Evolutionary conservation across 2,329 filamentous ascomycete species (phyloP), one percentile per base, ranked within the genome.

Genomic region (Knufia fluminis): DNA sequence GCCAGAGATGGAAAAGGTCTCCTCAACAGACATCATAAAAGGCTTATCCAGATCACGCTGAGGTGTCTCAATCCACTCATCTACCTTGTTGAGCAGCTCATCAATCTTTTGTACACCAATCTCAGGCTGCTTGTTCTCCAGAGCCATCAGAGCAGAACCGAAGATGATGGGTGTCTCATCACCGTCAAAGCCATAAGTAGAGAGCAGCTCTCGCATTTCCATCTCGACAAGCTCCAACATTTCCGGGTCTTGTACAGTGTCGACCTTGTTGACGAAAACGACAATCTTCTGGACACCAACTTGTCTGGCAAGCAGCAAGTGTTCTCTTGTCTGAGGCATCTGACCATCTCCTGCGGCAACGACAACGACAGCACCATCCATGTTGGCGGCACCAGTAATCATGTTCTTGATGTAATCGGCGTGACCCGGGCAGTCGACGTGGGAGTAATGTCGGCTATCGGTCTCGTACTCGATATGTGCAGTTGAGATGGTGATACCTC

Each of bases 391-490:
- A 82, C 92, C 92, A 60, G 92, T 98, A 71, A 98, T 98, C 92
- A 98, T 98, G 84, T 98, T 98, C 82, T 98, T 98, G 78, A 98
- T 97, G 79, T 98, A 98, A 88, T 98, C 92, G 73, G 92, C 92
- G 84, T 98, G 92, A 73, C 92, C 92, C 52, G 92, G 92, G 74
- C 92, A 98, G 80, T 98, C 92, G 76, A 98, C 92, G 80, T 98
- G 92, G 64, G 92, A 92, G 75, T 98, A 98, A 77, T 98, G 92
- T 66, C 92, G 85, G 67, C 77, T 78, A 0, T 95, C 87, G 69
- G 92, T 98, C 62, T 87, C 75, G 78, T 97, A 98, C 77, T 98
- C 92, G 74, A 98, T 94, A 75, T 98, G 92, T 60, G 92, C 88
- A 49, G 92, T 94, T 52, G 92, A 90, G 68, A 98, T 98, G 68